phyloP scores from a whole-genome alignment of 495 filamentous ascomycete genomes.

The Talaromyces adpressus region DNA sequence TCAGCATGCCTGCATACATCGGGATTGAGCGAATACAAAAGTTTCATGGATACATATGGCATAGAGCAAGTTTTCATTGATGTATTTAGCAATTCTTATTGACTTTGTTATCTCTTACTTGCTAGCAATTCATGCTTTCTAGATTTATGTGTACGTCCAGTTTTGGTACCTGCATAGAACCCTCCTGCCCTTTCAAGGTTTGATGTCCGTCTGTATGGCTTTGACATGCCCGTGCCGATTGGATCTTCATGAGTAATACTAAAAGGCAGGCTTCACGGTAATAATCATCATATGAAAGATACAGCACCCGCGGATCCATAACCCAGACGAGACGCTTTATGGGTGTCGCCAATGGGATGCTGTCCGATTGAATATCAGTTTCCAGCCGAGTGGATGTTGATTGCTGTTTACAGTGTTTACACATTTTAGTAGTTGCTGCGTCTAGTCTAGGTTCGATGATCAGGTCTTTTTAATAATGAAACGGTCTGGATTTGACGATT shows the following conservation, averaged over 20 bases:
- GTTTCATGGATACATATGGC: not conserved
- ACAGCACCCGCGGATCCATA: not conserved
- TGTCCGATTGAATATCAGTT: not conserved
- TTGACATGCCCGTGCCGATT: not conserved
- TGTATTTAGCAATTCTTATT: not conserved
- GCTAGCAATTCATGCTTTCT: not conserved
- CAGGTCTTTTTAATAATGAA: not conserved
- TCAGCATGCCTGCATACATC: not conserved
- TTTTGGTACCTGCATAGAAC: too few relatives aligned
- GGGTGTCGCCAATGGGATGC: not conserved
- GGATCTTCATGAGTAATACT: not conserved
- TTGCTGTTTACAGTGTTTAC: too few relatives aligned
- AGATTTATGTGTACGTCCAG: not conserved
- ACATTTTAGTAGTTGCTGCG: not conserved
- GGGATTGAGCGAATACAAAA: not conserved
- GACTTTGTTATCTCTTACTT: not conserved
- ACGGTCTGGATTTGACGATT: not conserved
- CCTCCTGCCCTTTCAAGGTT: not conserved
- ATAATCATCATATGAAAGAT: not conserved
- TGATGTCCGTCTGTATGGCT: not conserved
- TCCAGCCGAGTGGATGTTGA: not conserved
- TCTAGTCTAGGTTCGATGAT: not conserved
- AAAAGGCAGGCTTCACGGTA: not conserved
- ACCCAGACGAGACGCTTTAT: not conserved
- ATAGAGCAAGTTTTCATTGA: not conserved